Evolutionary conservation across 305 asterid species (phyloP).

Genomic region (Fraxinus dipetala): DNA sequence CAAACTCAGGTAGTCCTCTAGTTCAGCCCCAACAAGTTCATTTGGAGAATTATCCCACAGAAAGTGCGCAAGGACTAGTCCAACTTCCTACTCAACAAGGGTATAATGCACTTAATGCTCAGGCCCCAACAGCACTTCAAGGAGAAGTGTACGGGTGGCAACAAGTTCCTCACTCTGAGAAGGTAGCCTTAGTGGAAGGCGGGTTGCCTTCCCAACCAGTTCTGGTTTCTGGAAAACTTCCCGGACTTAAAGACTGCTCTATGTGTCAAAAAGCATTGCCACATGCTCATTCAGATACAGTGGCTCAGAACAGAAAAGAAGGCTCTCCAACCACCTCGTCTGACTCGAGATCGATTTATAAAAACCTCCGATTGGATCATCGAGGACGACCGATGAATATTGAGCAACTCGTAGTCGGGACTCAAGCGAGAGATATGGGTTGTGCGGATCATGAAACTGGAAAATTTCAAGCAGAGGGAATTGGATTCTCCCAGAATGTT

Average conservation of each 20-base stretch:
- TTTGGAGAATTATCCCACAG: constrained; percentile 50
- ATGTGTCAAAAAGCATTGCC: constrained; percentile 93
- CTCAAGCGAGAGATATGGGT: constrained; percentile 25
- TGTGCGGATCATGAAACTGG: constrained; percentile 38
- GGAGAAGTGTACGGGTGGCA: constrained; percentile 59
- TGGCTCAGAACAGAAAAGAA: constrained; percentile 57
- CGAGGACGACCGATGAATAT: constrained; percentile 46
- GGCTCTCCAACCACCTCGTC: constrained; percentile 43
- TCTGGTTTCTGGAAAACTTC: constrained; percentile 38
- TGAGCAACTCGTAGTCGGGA: constrained; percentile 39
- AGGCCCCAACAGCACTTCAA: constrained; percentile 39
- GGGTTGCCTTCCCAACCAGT: constrained; percentile 44
- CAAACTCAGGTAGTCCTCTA: constrained; percentile 38
- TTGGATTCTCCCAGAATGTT: constrained; percentile 35
- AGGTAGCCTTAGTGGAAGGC: constrained; percentile 47
- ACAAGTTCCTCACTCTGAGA: constrained; percentile 57
- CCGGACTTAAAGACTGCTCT: constrained; percentile 57
- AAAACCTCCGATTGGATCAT: constrained; percentile 63
- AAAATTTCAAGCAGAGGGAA: constrained; percentile 36
- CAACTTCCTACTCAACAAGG: constrained; percentile 67
- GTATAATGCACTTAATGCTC: constrained; percentile 46
- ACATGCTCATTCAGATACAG: constrained; percentile 92
- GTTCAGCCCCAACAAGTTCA: constrained; percentile 60
- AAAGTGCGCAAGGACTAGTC: constrained; percentile 49
- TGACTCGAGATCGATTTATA: constrained; percentile 46